Evolutionary conservation across 768 basidiomycete genomes (phyloP), one percentile per base, ranked within the genome.

Genomic region (Sarcomyxa edulis): DNA sequence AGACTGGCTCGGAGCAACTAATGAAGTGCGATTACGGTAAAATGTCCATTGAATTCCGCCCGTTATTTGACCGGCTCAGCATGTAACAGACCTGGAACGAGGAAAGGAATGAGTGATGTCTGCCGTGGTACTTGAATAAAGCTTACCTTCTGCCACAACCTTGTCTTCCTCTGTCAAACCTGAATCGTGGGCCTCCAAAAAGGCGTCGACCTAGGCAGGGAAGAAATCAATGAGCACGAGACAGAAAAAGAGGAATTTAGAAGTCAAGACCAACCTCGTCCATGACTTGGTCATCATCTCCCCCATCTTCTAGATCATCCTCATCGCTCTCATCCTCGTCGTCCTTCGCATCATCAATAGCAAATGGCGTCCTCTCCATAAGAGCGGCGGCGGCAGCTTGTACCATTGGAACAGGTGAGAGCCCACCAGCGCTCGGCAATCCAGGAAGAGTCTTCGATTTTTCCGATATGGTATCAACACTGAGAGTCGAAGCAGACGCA

Each of bases 341-440:
- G 41, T 90, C 88, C 37, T 81, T 84, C 3, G 83, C 89, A 59
- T 93, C 91, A 53, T 99, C 96, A 43, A 98, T 96, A n/a, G 91
- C 91, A 56, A 99, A 99, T 47, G 85, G 84, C 18, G 90, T 92
- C 29, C 95, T 71, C 56, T 95, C 88, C 84, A 94, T 84, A 32
- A 91, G 69, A 21, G 88, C 87, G 22, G 84, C 84, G 46, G 78
- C 85, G 35, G 84, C 87, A 0, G 81, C 83, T 50, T 83, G 71
- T 33, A 89, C 67, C 65, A 85, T 74, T 5, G 82, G 73, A 55
- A 79, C 66, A 15, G 81, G 73, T 18, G 78, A 73, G 30, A 74
- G 66, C 19, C 58, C 58, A 10, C 60, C 66, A 28, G 55, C 65
- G 35, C 66, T 64, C 1, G 68, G 67, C 2, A 62, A 47, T 43